Evolutionary conservation across 208 protist species (phyloP), one percentile per base, ranked within the genome.

Genomic region (Leptomonas seymouri): DNA sequence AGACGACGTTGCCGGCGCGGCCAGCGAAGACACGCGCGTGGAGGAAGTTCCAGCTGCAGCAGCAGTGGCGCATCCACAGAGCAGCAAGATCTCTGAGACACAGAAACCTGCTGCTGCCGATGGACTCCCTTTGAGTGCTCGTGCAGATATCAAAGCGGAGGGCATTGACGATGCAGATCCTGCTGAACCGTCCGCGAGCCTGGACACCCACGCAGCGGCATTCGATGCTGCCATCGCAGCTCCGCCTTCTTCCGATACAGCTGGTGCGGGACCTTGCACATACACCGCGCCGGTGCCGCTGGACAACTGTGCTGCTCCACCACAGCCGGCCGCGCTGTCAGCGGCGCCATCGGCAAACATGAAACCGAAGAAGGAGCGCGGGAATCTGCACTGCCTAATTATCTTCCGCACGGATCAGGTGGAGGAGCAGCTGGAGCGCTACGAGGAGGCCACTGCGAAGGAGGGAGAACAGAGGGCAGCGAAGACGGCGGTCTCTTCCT

Each of bases 371-470:
- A 85, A 67, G 66, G 71, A 77, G 61, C 60, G 68, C 3, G 59
- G 71, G 49, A 97, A 97, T 57, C 64, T 97, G 60, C 87, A 97
- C 71, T 97, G 92, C 56, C 59, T 97, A 9, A 92, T 97, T 23
- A 86, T 81, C 54, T 96, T 96, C 56, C 86, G 91, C 57, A 87
- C 81, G 57, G 91, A 96, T 53, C 65, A 87, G 55, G 84, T 71
- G 34, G 89, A 94, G 73, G 76, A 70, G 58, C 61, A 83, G 44
- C 74, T 81, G 14, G 84, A 84, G 9, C 77, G 76, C 18, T 96
- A 87, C 68, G 81, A 93, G 53, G 66, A 81, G n/a, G n/a, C 30
- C 11, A 28, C 50, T 20, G 34, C 21, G 36, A 57, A 60, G 23
- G 46, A 27, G 42, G 51, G 42, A 16, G 51, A 27, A 1, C 54